Conservation (phyloP, 306 rosid species). For the Hippophae rhamnoides region DNA sequence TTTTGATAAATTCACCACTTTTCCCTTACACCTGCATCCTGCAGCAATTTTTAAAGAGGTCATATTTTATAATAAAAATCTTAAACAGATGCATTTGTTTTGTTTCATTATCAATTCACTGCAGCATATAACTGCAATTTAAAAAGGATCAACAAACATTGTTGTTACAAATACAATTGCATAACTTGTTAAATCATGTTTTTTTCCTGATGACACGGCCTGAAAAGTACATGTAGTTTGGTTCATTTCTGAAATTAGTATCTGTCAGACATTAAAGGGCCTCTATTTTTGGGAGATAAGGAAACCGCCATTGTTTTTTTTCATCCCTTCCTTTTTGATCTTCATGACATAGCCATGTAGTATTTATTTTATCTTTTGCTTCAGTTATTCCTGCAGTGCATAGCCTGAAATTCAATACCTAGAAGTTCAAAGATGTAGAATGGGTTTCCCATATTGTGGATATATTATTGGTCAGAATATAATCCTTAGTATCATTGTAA, state of each 20-base stretch:
- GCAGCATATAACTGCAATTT: not conserved
- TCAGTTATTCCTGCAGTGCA: too few relatives aligned
- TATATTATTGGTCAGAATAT: not conserved
- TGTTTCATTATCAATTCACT: not conserved
- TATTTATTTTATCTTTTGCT: too few relatives aligned
- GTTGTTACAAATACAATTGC: not conserved
- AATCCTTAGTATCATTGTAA: not conserved
- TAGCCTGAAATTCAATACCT: conserved; percentile 38
- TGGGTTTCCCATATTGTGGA: conserved; percentile 1
- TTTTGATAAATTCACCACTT: conserved; percentile 38
- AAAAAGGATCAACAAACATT: not conserved
- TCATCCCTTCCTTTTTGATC: too few relatives aligned
- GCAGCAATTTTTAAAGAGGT: conserved; percentile 24
- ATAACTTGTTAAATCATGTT: too few relatives aligned
- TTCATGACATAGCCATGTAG: too few relatives aligned
- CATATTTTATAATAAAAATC: conserved; percentile 7
- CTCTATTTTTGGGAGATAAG: too few relatives aligned
- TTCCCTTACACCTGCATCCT: conserved; percentile 35
- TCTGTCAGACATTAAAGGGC: too few relatives aligned
- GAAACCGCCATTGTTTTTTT: too few relatives aligned
- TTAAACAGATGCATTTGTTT: not conserved
- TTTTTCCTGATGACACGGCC: too few relatives aligned
- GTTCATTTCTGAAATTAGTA: too few relatives aligned
- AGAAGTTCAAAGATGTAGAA: conserved; percentile 24
- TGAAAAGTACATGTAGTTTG: too few relatives aligned